Base-by-base conservation (phyloP, 2,329 filamentous ascomycete genomes). In the Ceratocystis cubensis region DNA sequence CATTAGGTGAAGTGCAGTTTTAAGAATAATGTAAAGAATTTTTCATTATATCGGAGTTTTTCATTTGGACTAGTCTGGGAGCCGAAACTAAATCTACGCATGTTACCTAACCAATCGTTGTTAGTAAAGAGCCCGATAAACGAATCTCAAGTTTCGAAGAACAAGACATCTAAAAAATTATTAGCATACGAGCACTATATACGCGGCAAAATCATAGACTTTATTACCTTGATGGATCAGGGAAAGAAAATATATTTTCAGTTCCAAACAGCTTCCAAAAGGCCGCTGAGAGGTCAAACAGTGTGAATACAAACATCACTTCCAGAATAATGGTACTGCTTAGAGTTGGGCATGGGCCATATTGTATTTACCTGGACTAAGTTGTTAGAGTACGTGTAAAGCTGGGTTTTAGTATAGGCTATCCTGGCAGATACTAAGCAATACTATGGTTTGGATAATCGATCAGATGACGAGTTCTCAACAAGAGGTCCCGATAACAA, bases 391-490 rank as follows among this genome's bases (percentile, higher is more conserved):
- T 65, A 59, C 30, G 59, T 56, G 44, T 30, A 37, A 20, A 41
- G 8, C 53, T 15, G 33, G 7, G 4, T 37, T 33, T 37, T 37
- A 37, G 48, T 28, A 59, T n/a, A 59, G 56, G 17, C 17, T 22
- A 30, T 74, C 70, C 71, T 72, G 37, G 37, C 37, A 41, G 67
- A 66, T 69, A 67, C 70, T 72, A 72, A 64, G 72, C 44, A 62
- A 66, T 67, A 45, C 59, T 45, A 61, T 70, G 70, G 46, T 46
- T n/a, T 53, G 56, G 68, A 73, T 77, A 78, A 74, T 74, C 64
- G 41, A 76, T 85, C 83, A 85, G 83, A 75, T 84, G 83, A 85
- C 83, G 83, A 85, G 77, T 74, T 84, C 74, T 85, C 83, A 85
- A 80, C 83, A 83, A 84, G 80, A 84, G 82, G 74, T 75, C 80